Base-by-base conservation (phyloP, 1,139 yeast species). In the Protomyces inouyei region DNA sequence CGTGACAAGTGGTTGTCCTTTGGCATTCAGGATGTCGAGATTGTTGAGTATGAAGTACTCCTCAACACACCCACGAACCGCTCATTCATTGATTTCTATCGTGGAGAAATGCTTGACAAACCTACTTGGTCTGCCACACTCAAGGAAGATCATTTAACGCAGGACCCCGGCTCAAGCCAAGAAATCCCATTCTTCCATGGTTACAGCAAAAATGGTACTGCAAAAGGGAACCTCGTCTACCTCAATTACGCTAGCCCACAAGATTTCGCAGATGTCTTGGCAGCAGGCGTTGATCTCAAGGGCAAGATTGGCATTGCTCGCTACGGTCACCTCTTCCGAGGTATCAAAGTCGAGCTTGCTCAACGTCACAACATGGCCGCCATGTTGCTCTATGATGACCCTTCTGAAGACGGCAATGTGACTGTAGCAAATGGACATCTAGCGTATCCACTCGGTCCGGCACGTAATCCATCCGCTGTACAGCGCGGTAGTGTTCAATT, bases 401-500 rank as follows among this genome's bases (percentile, higher is more conserved):
- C 89, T n/a, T 82, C 78, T 23, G 89, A 85, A 70, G 90, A 86
- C 72, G 81, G 80, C 56, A 78, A 76, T 5, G 73, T 82, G 54
- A 79, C 79, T 21, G 77, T 75, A 32, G 77, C 76, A 60, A 80
- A 83, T 66, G 88, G 86, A 2, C 82, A 77, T 71, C 72, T 79
- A 67, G 74, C 85, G 0, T 86, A 86, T 69, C 91, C 91, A 0
- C 72, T 81, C 1, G 91, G 91, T 0, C 85, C 85, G 1, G 88
- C 89, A 0, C 78, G 90, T 68, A 82, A 85, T 70, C 89, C 88
- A 23, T 80, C 85, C 16, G 75, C 85, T 37, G 87, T 88, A 48
- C 93, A 88, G 77, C 81, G 97, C 72, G 96, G 96, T 0, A 85
- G 92, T 66, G 93, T 86, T 2, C 88, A 85, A 74, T 90, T 86